A percentile compares a stretch with the other conserved stretches of the same genome.
These are phyloP conservation scores for Podila epigama DNA, from an alignment of 192 early-diverging fungal genomes.

Conservation along the genomic window DNA sequence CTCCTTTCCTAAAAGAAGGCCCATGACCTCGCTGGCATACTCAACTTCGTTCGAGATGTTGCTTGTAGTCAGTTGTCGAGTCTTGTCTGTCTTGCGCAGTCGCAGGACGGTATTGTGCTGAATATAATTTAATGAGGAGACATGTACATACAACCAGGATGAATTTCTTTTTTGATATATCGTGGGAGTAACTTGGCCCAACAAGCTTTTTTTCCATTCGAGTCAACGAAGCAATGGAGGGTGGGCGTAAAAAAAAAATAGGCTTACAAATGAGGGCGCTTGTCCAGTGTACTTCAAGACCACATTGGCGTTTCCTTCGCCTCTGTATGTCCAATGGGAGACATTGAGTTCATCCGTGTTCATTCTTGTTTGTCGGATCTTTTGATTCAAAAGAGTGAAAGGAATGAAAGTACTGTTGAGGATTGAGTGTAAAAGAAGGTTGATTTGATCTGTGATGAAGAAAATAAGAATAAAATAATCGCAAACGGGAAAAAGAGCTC, in stretches of 20 bases:
- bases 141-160: too few species aligned
- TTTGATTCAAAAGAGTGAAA: too few species aligned
- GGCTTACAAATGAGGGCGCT: constrained; percentile 46
- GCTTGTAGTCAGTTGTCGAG: neutral
- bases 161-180: too few species aligned
- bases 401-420: too few species aligned
- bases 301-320: constrained; percentile 79
- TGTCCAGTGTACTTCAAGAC: constrained; percentile 64
- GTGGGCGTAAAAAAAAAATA: neutral
- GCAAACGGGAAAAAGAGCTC: too few species aligned
- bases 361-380: neutral
- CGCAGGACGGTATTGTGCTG: constrained; percentile 50
- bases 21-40: constrained; percentile 53
- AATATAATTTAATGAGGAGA: too few species aligned
- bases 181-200: too few species aligned
- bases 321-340: constrained; percentile 68
- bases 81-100: constrained; percentile 36
- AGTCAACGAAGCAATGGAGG: constrained; percentile 1
- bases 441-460: too few species aligned
- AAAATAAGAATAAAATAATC: too few species aligned
- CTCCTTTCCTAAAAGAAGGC: constrained; percentile 52
- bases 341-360: constrained; percentile 5
- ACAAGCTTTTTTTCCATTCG: too few species aligned
- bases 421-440: too few species aligned
- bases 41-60: constrained; percentile 19